Evolutionary conservation across 352 stramenopile species (phyloP), one percentile per base, ranked within the genome.

Genomic region (Blastocystis sp.): DNA sequence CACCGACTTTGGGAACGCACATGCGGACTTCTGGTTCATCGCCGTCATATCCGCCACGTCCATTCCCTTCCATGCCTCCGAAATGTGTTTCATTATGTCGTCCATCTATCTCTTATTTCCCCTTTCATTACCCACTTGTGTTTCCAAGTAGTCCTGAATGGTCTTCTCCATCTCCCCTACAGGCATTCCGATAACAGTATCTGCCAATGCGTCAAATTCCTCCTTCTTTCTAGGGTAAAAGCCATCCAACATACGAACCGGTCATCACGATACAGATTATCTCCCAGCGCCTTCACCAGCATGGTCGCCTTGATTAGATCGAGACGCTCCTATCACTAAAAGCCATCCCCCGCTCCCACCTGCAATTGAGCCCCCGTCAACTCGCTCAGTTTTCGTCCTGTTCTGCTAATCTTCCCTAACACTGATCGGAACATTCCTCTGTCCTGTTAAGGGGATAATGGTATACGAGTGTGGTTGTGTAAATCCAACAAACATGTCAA

Each of bases 301-400:
- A 78, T 78, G 14, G 67, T 61, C n/a, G 67, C 67, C 18, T 78
- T 78, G 18, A 78, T 78, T 16, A 78, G 51, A 4, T 78, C 67
- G 7, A 78, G 51, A 40, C 67, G 21, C 38, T 78, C 67, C 67
- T 78, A 57, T 40, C 38, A 21, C 6, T 40, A 14, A 63, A 36
- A 44, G 16, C 7, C 9, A 38, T 59, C 2, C n/a, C 21, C 3
- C 7, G 16, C 24, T n/a, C 1, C 8, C 6, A 78, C 67, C 27
- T 78, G 67, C 42, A 78, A 78, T 57, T 78, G n/a, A 24, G 67
- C 67, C 34, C 67, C 67, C 6, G 42, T 78, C 18, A 78, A 40
- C 38, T 78, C 67, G 42, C 67, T 78, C 8, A 78, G 27, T 40
- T 78, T 78, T 61, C 67, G 56, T n/a, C 67, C 67, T 14, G 67